phyloP scores from a whole-genome alignment of 2,329 filamentous ascomycete genomes.

The Arachnopeziza araneosa region DNA sequence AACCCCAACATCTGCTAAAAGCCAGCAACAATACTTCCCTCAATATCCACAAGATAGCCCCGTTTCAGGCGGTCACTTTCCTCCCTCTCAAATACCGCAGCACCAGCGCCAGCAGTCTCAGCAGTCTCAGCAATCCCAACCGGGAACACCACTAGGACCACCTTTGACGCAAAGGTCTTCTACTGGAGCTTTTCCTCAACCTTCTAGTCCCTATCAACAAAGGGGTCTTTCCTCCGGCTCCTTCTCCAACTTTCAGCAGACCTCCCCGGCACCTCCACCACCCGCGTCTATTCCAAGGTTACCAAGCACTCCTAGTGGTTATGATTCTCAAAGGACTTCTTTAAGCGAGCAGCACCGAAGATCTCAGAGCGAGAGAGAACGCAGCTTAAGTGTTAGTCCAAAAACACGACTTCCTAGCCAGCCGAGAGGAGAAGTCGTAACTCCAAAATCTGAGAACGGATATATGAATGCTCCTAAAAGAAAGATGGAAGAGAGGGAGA shows the following conservation, averaged over 20 bases:
- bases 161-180: conserved; percentile 43
- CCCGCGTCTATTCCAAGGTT: conserved; percentile 36
- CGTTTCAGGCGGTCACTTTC: conserved; percentile 24
- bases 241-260: conserved; percentile 26
- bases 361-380: conserved; percentile 58
- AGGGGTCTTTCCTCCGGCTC: conserved; percentile 32
- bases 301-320: conserved; percentile 37
- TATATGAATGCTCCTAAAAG: conserved; percentile 20
- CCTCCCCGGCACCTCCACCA: conserved; percentile 34
- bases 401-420: conserved; percentile 55
- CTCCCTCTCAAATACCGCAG: conserved; percentile 24
- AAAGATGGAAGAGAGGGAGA: conserved; percentile 28
- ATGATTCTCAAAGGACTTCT: conserved; percentile 45
- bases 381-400: conserved; percentile 71
- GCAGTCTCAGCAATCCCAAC: conserved; percentile 29
- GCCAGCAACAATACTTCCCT: conserved; percentile 48
- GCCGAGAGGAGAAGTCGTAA: conserved; percentile 15
- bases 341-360: conserved; percentile 34
- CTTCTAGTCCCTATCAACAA: conserved; percentile 57
- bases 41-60: conserved; percentile 51
- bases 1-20: conserved; percentile 58
- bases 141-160: conserved; percentile 43
- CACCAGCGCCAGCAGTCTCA: conserved; percentile 25
- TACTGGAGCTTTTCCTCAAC: conserved; percentile 42
- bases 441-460: conserved; percentile 18